These are phyloP conservation scores for Candida oleophila DNA, from an alignment of 805 yeast species.

Conservation along the genomic window DNA sequence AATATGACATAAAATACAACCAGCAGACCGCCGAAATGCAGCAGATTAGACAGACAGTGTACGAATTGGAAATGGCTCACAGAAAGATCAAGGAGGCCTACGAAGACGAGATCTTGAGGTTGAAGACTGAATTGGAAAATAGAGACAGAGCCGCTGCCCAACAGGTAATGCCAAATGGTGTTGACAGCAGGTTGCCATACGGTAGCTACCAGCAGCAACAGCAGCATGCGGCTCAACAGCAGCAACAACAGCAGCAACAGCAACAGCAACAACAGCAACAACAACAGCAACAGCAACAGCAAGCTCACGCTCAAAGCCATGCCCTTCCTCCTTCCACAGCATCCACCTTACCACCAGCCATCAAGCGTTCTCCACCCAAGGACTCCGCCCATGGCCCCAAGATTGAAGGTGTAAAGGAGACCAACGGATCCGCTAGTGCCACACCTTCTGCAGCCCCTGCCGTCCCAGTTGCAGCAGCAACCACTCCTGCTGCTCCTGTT, in stretches of 20 bases:
- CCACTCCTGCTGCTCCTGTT: constrained; percentile 11
- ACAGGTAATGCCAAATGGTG: constrained; percentile 18
- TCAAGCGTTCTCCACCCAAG: constrained; percentile 17
- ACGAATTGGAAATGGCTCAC: constrained; percentile 91
- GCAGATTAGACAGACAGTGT: constrained; percentile 90
- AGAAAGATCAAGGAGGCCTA: constrained; percentile 93
- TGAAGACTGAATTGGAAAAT: constrained; percentile 82
- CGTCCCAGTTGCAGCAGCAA: constrained; percentile 11
- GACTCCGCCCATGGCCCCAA: constrained; percentile 14
- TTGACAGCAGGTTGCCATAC: constrained; percentile 12
- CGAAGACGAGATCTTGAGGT: constrained; percentile 85
- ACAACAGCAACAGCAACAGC: constrained; percentile 12
- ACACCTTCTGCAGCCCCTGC: constrained; percentile 12
- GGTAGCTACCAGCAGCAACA: constrained; percentile 15
- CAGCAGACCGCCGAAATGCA: constrained; percentile 94
- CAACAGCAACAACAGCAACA: constrained; percentile 8
- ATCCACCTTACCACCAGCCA: constrained; percentile 12
- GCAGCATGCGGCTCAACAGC: constrained; percentile 13
- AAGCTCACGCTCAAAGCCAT: constrained; percentile 6
- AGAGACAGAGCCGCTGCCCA: constrained; percentile 64
- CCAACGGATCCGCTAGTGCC: constrained; percentile 11
- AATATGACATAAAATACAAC: constrained; percentile 81
- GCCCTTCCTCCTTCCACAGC: constrained; percentile 2
- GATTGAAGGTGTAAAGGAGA: constrained; percentile 17
- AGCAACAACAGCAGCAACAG: constrained; percentile 10